Evolutionary conservation across 345 rosid species (phyloP).

Genomic region (Lenwebbia sp.): DNA sequence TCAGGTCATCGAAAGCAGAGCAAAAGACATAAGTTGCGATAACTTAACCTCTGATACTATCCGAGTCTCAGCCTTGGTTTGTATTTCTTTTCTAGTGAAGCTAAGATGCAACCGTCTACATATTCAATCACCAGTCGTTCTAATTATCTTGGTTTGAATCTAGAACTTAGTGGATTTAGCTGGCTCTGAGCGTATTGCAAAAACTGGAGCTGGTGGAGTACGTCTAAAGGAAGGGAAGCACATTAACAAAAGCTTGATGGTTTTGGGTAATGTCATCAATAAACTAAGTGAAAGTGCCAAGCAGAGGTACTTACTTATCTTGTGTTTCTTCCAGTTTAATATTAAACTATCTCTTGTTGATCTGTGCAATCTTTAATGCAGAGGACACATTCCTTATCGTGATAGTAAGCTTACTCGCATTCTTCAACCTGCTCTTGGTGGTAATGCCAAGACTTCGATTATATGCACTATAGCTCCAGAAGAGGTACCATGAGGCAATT

Average conservation of each 20-base stretch:
- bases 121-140: background rate
- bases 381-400: constrained; percentile 95
- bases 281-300: constrained; percentile 77
- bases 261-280: constrained; percentile 93
- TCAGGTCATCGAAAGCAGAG: constrained; percentile 91
- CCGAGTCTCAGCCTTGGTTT: constrained; percentile 83
- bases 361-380: constrained; percentile 11
- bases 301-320: constrained; percentile 43
- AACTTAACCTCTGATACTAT: constrained; percentile 46
- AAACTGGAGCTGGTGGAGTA: constrained; percentile 92
- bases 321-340: background rate
- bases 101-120: background rate
- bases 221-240: constrained; percentile 88
- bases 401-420: constrained; percentile 98
- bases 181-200: constrained; percentile 89
- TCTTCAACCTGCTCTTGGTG: constrained; percentile 97
- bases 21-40: constrained; percentile 34
- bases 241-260: constrained; percentile 94
- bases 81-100: constrained; percentile 8
- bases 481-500: constrained; percentile 42
- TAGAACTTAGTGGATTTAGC: constrained; percentile 95
- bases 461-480: constrained; percentile 97
- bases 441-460: constrained; percentile 93
- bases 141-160: constrained; percentile 1
- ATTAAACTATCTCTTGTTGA: background rate